Conservation (phyloP, 129 eudicot genomes). For the Mikania micrantha region DNA sequence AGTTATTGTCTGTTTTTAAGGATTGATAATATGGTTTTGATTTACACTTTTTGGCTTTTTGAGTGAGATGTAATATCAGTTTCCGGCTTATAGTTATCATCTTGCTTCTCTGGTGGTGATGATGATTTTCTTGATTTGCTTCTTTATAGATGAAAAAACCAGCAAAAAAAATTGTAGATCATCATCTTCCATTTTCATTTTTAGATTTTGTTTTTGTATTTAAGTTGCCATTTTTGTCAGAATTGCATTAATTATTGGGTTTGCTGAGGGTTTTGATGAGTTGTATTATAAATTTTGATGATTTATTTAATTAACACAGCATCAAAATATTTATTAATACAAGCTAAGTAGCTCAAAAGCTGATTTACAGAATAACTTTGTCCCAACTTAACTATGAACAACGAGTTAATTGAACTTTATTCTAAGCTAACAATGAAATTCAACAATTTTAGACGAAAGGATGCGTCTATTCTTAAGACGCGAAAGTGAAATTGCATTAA, state of each 20-base stretch:
- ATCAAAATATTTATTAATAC: too few species aligned
- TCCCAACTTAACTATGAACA: too few species aligned
- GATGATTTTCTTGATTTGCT: slow-evolving; percentile 18
- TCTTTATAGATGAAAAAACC: slow-evolving; percentile 7
- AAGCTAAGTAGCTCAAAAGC: too few species aligned
- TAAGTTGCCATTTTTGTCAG: slow-evolving; percentile 9
- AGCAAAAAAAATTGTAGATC: slow-evolving; percentile 27
- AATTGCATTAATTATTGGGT: slow-evolving; percentile 22
- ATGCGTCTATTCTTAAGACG: too few species aligned
- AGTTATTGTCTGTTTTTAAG: slow-evolving; percentile 28
- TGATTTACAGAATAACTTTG: too few species aligned
- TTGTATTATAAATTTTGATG: too few species aligned
- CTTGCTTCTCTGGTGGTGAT: slow-evolving; percentile 44
- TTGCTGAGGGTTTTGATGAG: too few species aligned
- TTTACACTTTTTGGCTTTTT: slow-evolving; percentile 35
- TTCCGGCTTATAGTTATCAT: slow-evolving; percentile 57
- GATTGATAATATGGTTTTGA: slow-evolving; percentile 33
- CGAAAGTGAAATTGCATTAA: too few species aligned
- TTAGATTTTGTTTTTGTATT: slow-evolving; percentile 7
- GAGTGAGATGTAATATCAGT: slow-evolving; percentile 70
- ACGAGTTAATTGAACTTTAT: too few species aligned
- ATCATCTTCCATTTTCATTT: slow-evolving; percentile 1
- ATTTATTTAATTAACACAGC: too few species aligned
- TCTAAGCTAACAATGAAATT: too few species aligned
- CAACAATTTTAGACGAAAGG: too few species aligned